Evolutionary conservation across 148 eudicot genomes (phyloP).

Genomic region (Vaccinium macrocarpon): DNA sequence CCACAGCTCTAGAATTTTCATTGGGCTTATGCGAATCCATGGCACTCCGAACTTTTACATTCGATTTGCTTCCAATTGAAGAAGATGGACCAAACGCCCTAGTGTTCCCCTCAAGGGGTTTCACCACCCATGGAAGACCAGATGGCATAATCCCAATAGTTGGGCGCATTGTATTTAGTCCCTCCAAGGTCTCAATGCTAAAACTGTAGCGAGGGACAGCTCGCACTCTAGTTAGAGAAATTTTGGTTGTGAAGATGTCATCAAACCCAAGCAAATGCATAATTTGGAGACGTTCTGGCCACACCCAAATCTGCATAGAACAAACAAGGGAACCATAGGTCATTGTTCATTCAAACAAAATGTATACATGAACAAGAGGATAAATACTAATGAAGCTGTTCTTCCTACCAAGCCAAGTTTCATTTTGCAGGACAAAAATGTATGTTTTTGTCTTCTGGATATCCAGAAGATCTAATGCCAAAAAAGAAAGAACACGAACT

Average conservation of each 20-base stretch:
- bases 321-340: background rate
- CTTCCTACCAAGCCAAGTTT: background rate
- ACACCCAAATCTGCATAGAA: conserved; percentile 70
- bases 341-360: background rate
- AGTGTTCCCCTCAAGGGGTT: conserved; percentile 26
- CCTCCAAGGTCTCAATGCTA: conserved; percentile 63
- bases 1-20: conserved; percentile 33
- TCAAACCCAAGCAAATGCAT: conserved; percentile 75
- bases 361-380: background rate
- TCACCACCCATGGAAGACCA: conserved; percentile 72
- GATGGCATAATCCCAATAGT: conserved; percentile 89
- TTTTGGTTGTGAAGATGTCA: conserved; percentile 62
- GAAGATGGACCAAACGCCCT: conserved; percentile 24
- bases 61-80: conserved; percentile 18
- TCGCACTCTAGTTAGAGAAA: conserved; percentile 61
- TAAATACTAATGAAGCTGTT: background rate
- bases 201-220: conserved; percentile 85
- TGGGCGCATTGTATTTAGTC: conserved; percentile 50
- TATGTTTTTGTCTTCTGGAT: background rate
- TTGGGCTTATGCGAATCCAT: conserved; percentile 10
- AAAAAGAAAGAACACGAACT: background rate
- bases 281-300: conserved; percentile 82
- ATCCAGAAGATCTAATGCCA: background rate
- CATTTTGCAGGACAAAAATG: background rate
- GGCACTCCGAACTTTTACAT: conserved; percentile 10